Percentiles rank a stretch among this genome's conserved stretches.
Evolutionary conservation across 2,329 filamentous ascomycete species (phyloP).

Genomic region (Alternaria ventricosa): DNA sequence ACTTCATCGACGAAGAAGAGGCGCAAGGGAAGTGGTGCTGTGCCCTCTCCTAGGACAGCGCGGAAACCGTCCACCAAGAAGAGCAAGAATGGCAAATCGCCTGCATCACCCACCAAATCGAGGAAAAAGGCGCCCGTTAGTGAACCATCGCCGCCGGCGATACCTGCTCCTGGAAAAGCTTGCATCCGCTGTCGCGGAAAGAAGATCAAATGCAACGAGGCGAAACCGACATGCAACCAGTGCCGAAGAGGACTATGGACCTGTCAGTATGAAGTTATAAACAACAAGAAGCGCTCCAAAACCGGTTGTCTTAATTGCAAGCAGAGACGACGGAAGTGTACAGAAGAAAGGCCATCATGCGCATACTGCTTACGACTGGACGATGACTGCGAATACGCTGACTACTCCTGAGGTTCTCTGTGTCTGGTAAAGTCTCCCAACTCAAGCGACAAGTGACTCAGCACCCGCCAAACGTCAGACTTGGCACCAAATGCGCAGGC

Average conservation of each 20-base stretch:
- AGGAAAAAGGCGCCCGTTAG: conserved; percentile 14
- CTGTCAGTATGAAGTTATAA: conserved; percentile 33
- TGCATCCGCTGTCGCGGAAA: conserved; percentile 34
- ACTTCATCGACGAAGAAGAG: conserved; percentile 27
- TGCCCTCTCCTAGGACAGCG: conserved; percentile 5
- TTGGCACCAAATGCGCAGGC: background rate
- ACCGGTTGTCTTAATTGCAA: conserved; percentile 41
- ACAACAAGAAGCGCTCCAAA: conserved; percentile 34
- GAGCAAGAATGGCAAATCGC: conserved; percentile 23
- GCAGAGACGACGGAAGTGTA: conserved; percentile 38
- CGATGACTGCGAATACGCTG: conserved; percentile 36
- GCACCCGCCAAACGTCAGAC: background rate
- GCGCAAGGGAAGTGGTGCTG: conserved; percentile 23
- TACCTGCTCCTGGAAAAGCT: conserved; percentile 22
- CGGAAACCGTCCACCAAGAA: conserved; percentile 21
- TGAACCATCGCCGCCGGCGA: conserved; percentile 9
- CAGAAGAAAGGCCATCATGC: conserved; percentile 40
- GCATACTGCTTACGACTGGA: conserved; percentile 37
- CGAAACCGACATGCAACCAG: conserved; percentile 39
- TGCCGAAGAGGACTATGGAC: conserved; percentile 37
- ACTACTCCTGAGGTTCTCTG: conserved; percentile 19
- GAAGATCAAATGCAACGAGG: conserved; percentile 42
- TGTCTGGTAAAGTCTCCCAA: background rate
- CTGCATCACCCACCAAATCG: conserved; percentile 20
- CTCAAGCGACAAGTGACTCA: background rate